Evolutionary conservation across 441 rosid genomes (phyloP).

Genomic region (Eugenia klotzschiana): DNA sequence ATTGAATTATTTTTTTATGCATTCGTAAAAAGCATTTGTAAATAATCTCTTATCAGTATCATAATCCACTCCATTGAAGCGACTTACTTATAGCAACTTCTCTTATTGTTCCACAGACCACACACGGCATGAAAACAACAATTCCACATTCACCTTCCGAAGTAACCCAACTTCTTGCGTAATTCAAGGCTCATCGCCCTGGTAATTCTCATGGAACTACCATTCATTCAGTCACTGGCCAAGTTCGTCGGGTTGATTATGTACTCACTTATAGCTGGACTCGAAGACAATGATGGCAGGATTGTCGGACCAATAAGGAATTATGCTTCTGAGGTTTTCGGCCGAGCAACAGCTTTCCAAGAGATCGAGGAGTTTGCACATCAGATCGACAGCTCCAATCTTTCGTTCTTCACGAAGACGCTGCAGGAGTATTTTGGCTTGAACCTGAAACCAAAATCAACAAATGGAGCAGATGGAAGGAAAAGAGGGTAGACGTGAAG

Average conservation of each 20-base stretch:
- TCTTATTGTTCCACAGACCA: too few relatives aligned
- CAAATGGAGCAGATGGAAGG: background rate
- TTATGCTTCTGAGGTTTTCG: background rate
- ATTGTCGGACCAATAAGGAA: background rate
- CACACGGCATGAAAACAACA: too few relatives aligned
- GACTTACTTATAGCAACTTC: too few relatives aligned
- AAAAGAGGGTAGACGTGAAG: background rate
- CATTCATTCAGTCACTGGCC: background rate
- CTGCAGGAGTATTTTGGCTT: background rate
- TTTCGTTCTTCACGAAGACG: background rate
- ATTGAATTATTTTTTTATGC: too few relatives aligned
- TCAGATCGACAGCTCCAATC: background rate
- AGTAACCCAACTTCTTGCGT: background rate
- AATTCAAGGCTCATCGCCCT: background rate
- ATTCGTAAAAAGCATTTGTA: too few relatives aligned
- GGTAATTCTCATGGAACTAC: background rate
- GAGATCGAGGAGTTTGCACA: background rate
- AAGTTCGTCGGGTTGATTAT: background rate
- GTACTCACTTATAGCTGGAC: background rate
- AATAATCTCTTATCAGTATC: too few relatives aligned
- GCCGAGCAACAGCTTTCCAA: background rate
- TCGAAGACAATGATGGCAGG: background rate
- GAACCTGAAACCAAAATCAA: background rate
- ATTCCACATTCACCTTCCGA: background rate
- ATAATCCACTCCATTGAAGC: too few relatives aligned